Conservation (phyloP, 2,329 filamentous ascomycete genomes). For the Ophiostoma tasmaniense region DNA sequence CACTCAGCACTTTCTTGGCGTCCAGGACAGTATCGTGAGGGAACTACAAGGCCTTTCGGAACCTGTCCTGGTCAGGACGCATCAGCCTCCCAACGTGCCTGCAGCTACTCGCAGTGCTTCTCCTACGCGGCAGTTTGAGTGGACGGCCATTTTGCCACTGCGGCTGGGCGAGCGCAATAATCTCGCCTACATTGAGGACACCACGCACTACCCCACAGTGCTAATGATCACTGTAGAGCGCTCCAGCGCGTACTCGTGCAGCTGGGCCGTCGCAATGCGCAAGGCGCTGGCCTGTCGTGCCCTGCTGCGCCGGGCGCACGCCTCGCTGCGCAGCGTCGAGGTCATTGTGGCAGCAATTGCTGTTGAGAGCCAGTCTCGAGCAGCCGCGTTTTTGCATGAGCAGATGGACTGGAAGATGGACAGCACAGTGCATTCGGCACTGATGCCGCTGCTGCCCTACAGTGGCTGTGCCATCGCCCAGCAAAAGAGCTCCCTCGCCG, state of each 20-base stretch:
- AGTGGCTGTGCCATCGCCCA: background rate
- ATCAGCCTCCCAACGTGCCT: background rate
- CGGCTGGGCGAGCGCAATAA: background rate
- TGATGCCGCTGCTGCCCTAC: background rate
- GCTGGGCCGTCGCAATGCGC: background rate
- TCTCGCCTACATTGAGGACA: background rate
- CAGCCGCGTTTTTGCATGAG: background rate
- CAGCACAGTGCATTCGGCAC: background rate
- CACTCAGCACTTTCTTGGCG: background rate
- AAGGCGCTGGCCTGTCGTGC: background rate
- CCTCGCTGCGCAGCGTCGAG: background rate
- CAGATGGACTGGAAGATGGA: background rate
- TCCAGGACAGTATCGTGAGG: background rate
- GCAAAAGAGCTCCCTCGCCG: too few relatives aligned
- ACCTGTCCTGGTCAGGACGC: background rate
- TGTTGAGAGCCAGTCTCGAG: background rate
- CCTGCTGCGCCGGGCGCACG: background rate
- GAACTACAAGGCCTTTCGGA: background rate
- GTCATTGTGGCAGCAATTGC: background rate
- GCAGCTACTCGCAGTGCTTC: too few relatives aligned
- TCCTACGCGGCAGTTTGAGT: background rate
- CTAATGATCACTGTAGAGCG: background rate
- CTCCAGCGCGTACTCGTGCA: background rate
- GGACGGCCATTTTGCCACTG: background rate
- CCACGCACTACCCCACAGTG: background rate